These are phyloP conservation scores for Fusarium sp. DNA, from an alignment of 2,329 filamentous ascomycete genomes.

Conservation along the genomic window DNA sequence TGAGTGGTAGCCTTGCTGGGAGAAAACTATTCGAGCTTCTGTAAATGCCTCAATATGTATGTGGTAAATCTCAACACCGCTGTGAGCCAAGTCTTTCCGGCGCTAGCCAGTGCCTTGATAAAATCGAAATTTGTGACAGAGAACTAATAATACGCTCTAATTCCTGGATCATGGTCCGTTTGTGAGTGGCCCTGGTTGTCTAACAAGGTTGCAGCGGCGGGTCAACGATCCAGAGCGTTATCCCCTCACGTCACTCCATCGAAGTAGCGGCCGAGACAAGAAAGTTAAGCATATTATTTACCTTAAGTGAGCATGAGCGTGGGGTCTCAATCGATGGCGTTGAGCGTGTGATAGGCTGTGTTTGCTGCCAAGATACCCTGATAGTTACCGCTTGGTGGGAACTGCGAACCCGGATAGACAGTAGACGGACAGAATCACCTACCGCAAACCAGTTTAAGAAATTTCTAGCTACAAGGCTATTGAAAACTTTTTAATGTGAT, in stretches of 20 bases:
- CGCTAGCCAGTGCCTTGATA: background rate
- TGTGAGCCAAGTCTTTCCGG: background rate
- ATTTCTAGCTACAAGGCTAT: background rate
- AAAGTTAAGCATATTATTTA: constrained; percentile 48
- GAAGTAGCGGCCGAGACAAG: background rate
- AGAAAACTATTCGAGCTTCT: background rate
- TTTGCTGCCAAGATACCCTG: constrained; percentile 41
- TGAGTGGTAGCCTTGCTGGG: background rate
- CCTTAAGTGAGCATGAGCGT: constrained; percentile 30
- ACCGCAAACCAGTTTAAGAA: constrained; percentile 2
- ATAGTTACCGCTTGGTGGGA: constrained; percentile 41
- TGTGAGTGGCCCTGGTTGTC: background rate
- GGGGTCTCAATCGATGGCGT: background rate
- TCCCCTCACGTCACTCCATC: constrained; percentile 1
- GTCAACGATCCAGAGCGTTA: background rate
- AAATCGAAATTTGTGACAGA: fast-evolving
- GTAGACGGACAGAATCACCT: constrained; percentile 12
- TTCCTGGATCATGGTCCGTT: background rate
- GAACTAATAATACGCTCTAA: fast-evolving
- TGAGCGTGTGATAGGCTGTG: constrained; percentile 1
- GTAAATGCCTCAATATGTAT: constrained; percentile 31
- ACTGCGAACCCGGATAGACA: constrained; percentile 47
- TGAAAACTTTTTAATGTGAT: background rate
- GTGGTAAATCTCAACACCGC: background rate
- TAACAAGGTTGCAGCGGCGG: constrained; percentile 13